Conservation (phyloP, 805 yeast species). For the Osmozyma mogii region DNA sequence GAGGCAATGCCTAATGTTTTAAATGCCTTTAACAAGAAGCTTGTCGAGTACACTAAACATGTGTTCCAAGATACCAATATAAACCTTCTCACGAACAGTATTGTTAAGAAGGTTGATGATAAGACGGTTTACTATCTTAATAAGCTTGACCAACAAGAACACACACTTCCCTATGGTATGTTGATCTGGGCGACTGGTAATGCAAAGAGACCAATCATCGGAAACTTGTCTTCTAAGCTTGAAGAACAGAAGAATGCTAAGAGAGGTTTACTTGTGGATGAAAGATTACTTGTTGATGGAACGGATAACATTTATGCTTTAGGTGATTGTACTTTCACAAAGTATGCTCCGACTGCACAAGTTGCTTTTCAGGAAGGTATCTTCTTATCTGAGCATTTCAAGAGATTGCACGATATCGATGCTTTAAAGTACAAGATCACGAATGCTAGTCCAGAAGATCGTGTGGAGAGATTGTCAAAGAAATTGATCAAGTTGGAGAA, state of each 20-base stretch:
- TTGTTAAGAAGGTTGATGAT: conserved; percentile 79
- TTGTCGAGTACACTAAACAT: conserved; percentile 72
- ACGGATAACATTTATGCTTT: conserved; percentile 76
- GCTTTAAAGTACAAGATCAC: conserved; percentile 40
- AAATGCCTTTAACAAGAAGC: conserved; percentile 60
- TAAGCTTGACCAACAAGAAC: conserved; percentile 56
- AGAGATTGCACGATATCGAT: conserved; percentile 56
- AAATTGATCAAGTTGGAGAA: conserved; percentile 36
- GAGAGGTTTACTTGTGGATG: conserved; percentile 85
- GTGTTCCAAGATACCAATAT: conserved; percentile 63
- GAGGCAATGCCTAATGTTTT: conserved; percentile 90
- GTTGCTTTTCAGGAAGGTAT: conserved; percentile 94
- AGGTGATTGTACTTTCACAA: conserved; percentile 92
- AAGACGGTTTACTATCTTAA: conserved; percentile 62
- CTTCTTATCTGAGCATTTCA: conserved; percentile 67
- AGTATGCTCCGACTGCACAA: conserved; percentile 94
- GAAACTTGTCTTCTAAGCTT: conserved; percentile 57
- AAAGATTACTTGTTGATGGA: conserved; percentile 75
- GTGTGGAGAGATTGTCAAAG: conserved; percentile 37
- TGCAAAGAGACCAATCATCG: conserved; percentile 72
- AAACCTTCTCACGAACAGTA: conserved; percentile 71
- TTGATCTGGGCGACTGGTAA: conserved; percentile 98
- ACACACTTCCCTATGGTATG: conserved; percentile 80
- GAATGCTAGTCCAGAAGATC: conserved; percentile 32
- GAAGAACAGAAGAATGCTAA: conserved; percentile 78